These are phyloP conservation scores for Heritiera littoralis DNA, from an alignment of 345 rosid species.

Conservation along the genomic window DNA sequence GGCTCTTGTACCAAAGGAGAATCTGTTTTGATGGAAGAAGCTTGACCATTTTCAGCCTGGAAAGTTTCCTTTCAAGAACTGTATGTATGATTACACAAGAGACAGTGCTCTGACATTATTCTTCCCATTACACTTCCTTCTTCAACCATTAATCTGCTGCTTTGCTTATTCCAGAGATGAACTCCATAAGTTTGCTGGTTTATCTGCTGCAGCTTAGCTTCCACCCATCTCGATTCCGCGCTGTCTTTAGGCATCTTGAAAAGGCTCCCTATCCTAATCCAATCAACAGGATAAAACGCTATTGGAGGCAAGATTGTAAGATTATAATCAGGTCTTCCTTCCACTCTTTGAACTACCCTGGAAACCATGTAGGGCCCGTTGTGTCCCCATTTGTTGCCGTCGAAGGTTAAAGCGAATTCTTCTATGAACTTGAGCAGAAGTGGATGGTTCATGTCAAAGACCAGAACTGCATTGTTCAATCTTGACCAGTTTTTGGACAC, in stretches of 20 bases:
- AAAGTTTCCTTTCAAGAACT: slow-evolving; percentile 15
- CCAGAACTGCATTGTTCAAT: slow-evolving; percentile 72
- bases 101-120: slow-evolving; percentile 50
- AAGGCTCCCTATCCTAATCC: slow-evolving; percentile 56
- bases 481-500: slow-evolving; percentile 65
- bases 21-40: background rate
- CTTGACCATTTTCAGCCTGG: background rate
- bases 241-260: slow-evolving; percentile 51
- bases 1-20: background rate
- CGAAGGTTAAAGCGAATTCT: slow-evolving; percentile 72
- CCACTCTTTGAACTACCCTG: slow-evolving; percentile 51
- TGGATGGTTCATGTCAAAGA: slow-evolving; percentile 67
- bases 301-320: slow-evolving; percentile 57
- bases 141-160: slow-evolving; percentile 47
- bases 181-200: slow-evolving; percentile 51
- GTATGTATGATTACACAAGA: slow-evolving; percentile 45
- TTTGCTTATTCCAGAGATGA: slow-evolving; percentile 83
- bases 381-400: slow-evolving; percentile 85
- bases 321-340: slow-evolving; percentile 41
- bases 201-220: slow-evolving; percentile 54
- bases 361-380: slow-evolving; percentile 84
- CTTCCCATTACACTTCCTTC: slow-evolving; percentile 66
- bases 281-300: slow-evolving; percentile 73
- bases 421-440: slow-evolving; percentile 60
- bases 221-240: slow-evolving; percentile 39